Conservation (phyloP, 2,329 filamentous ascomycete genomes). For the Nigrograna mackinnonii region DNA sequence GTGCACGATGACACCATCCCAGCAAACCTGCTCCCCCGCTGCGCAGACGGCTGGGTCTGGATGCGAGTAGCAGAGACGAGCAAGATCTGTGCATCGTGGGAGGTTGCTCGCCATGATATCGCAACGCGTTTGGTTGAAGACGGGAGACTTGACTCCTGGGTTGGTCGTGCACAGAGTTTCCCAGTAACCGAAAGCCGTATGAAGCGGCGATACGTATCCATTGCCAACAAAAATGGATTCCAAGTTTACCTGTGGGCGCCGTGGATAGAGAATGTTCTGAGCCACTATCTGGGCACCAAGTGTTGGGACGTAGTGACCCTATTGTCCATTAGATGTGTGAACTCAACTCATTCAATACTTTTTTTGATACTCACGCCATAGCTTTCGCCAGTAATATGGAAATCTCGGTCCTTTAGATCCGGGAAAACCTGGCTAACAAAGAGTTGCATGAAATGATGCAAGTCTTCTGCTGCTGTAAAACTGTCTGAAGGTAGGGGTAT, state of each 20-base stretch:
- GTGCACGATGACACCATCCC: conserved; percentile 40
- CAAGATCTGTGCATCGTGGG: conserved; percentile 49
- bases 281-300: conserved; percentile 48
- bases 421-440: conserved; percentile 53
- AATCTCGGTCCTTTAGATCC: conserved; percentile 36
- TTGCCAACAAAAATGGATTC: conserved; percentile 53
- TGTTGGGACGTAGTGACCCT: conserved; percentile 54
- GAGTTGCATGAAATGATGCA: conserved; percentile 54
- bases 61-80: conserved; percentile 43
- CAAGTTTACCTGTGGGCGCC: conserved; percentile 46
- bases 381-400: conserved; percentile 55
- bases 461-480: conserved; percentile 50
- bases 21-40: conserved; percentile 42
- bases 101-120: conserved; percentile 51
- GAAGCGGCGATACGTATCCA: conserved; percentile 47
- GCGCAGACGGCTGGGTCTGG: conserved; percentile 48
- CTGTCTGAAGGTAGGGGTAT: conserved; percentile 41
- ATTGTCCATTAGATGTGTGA: background rate
- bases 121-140: conserved; percentile 52
- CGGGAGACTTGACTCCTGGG: conserved; percentile 44
- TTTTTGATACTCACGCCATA: conserved; percentile 44
- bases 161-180: conserved; percentile 53
- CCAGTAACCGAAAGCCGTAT: conserved; percentile 49
- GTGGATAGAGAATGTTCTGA: conserved; percentile 48
- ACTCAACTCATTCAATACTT: background rate